Conservation (phyloP, 78 protist genomes). For the Dictyostelium intermedium region DNA sequence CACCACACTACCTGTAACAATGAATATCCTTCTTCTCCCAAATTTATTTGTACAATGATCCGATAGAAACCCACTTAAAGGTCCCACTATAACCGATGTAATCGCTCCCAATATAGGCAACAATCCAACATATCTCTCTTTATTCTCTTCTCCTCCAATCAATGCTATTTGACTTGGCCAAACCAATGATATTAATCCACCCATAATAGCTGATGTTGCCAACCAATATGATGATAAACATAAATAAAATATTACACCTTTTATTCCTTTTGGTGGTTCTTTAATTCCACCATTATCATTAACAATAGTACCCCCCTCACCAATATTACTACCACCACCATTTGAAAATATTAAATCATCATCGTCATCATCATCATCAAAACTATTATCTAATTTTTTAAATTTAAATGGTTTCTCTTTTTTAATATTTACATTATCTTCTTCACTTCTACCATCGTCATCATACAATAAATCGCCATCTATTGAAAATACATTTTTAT, state of each 20-base stretch:
- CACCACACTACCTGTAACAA: neutral
- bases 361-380: neutral
- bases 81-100: neutral
- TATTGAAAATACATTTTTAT: neutral
- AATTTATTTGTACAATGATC: slow-evolving; percentile 20
- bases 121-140: slow-evolving; percentile 14
- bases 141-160: slow-evolving; percentile 16
- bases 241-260: slow-evolving; percentile 1
- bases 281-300: neutral
- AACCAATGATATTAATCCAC: slow-evolving; percentile 28
- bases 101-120: slow-evolving; percentile 24
- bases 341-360: slow-evolving; percentile 6
- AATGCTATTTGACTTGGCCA: slow-evolving; percentile 35
- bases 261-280: neutral
- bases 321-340: neutral
- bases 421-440: neutral
- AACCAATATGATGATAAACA: slow-evolving; percentile 36
- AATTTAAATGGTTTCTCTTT: neutral
- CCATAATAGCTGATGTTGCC: neutral
- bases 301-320: neutral
- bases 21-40: slow-evolving; percentile 27
- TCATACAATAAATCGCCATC: neutral
- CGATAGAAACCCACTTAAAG: slow-evolving; percentile 11
- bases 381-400: neutral
- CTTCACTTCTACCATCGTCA: neutral